phyloP scores from a whole-genome alignment of 1,284 basidiomycete species.

The Melampsora occidentalis region DNA sequence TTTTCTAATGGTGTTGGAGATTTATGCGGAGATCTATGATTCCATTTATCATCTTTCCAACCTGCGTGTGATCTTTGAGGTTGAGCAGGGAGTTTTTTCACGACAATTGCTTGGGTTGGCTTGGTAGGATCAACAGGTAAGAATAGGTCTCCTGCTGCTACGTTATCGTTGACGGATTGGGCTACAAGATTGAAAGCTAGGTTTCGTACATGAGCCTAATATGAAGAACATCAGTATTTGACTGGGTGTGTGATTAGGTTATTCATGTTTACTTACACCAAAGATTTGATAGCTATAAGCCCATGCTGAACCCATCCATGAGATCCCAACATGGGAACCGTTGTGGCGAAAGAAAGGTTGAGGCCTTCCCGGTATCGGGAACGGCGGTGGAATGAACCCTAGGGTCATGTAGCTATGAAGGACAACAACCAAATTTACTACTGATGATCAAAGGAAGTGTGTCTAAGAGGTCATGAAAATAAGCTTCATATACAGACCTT shows the following conservation, averaged over 20 bases:
- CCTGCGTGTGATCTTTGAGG: constrained; percentile 20
- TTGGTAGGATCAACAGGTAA: constrained; percentile 26
- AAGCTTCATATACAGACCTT: constrained; percentile 5
- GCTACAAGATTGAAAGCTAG: constrained; percentile 12
- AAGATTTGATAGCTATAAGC: constrained; percentile 35
- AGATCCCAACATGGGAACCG: constrained; percentile 27
- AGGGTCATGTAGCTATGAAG: constrained; percentile 14
- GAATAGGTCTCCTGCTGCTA: constrained; percentile 29
- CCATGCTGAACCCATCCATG: constrained; percentile 38
- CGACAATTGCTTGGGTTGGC: constrained; percentile 17
- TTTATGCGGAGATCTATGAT: not conserved
- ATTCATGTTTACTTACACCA: constrained; percentile 11
- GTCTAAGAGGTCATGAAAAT: no score
- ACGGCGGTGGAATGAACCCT: constrained; percentile 20
- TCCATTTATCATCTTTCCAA: constrained; percentile 31
- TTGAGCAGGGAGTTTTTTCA: constrained; percentile 1
- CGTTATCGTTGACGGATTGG: constrained; percentile 20
- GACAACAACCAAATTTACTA: no score
- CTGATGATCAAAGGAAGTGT: not conserved
- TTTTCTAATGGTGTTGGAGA: not conserved
- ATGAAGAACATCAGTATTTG: not conserved
- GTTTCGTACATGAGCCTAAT: constrained; percentile 14
- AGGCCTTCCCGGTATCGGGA: constrained; percentile 27
- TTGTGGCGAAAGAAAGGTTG: constrained; percentile 26
- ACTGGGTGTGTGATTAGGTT: not conserved